phyloP scores from a whole-genome alignment of 129 eudicot genomes.

The Tanacetum coccineum region DNA sequence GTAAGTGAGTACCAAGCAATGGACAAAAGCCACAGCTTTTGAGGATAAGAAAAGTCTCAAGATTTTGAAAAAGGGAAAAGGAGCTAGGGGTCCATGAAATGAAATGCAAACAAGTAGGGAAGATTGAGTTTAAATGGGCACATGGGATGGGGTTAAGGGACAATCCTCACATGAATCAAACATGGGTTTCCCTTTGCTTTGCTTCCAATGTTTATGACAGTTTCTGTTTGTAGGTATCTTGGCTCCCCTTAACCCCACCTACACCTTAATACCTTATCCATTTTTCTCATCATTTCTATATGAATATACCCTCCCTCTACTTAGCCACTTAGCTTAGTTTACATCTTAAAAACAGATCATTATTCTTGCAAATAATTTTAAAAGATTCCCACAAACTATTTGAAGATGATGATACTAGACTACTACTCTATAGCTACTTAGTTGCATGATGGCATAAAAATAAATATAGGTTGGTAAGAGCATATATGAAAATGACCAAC shows the following conservation, averaged over 20 bases:
- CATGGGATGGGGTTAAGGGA: slow-evolving; percentile 31
- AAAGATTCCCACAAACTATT: no score
- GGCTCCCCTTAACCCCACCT: slow-evolving; percentile 26
- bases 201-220: slow-evolving; percentile 25
- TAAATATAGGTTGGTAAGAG: no score
- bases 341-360: not conserved
- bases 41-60: slow-evolving; percentile 24
- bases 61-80: slow-evolving; percentile 11
- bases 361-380: no score
- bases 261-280: slow-evolving; percentile 21
- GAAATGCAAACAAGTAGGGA: slow-evolving; percentile 34
- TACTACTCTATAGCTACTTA: no score
- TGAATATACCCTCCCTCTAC: not conserved
- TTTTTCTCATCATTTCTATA: not conserved
- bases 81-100: slow-evolving; percentile 14
- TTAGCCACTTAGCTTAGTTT: not conserved
- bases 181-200: slow-evolving; percentile 32
- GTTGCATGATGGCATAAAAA: no score
- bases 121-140: slow-evolving; percentile 30
- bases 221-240: slow-evolving; percentile 30
- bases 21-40: slow-evolving; percentile 27
- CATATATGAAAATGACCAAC: no score
- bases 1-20: slow-evolving; percentile 22
- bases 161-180: slow-evolving; percentile 44
- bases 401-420: no score